Conservation (phyloP, 116 monocot genomes). For the Cymodocea nodosa region DNA sequence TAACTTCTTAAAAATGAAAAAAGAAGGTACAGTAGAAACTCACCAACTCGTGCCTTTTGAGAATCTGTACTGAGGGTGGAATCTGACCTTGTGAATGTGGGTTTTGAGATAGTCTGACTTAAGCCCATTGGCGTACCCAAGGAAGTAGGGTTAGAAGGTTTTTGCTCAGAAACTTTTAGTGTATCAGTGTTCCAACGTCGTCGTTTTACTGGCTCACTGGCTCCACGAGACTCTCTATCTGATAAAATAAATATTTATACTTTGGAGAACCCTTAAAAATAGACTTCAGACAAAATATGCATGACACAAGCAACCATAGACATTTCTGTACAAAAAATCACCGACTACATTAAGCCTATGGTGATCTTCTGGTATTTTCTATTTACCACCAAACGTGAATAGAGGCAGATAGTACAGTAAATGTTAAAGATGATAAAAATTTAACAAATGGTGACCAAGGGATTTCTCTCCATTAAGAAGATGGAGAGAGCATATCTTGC, state of each 20-base stretch:
- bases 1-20: neutral
- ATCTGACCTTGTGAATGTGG: slow-evolving; percentile 36
- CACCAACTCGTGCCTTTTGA: slow-evolving; percentile 76
- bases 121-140: slow-evolving; percentile 28
- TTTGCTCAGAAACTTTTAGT: slow-evolving; percentile 39
- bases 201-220: slow-evolving; percentile 48
- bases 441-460: too few species aligned
- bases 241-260: neutral
- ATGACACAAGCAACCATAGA: too few species aligned
- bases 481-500: too few species aligned
- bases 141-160: slow-evolving; percentile 17
- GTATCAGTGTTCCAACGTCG: slow-evolving; percentile 64
- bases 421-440: too few species aligned
- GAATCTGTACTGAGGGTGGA: slow-evolving; percentile 46
- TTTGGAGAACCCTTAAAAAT: too few species aligned
- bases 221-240: slow-evolving; percentile 32
- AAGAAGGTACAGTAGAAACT: slow-evolving; percentile 4
- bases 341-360: too few species aligned
- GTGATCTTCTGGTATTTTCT: too few species aligned
- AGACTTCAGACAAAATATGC: too few species aligned
- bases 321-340: too few species aligned
- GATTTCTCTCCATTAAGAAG: too few species aligned
- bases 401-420: too few species aligned
- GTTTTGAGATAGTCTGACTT: slow-evolving; percentile 29
- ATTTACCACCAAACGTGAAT: too few species aligned